Conservation (phyloP, 1,284 basidiomycete genomes). For the Ustilago nuda region DNA sequence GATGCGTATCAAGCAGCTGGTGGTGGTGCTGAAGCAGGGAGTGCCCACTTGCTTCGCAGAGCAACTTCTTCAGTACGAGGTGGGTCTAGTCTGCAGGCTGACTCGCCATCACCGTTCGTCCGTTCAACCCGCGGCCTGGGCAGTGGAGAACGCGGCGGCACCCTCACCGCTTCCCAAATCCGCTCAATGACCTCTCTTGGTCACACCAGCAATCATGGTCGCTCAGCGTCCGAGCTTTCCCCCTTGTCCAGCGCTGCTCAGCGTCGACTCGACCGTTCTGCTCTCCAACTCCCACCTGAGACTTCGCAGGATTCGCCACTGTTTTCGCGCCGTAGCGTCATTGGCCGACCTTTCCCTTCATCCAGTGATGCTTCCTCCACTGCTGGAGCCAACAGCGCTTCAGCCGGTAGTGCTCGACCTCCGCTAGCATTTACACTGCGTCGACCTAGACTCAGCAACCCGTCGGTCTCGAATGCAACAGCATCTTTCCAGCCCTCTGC, state of each 20-base stretch:
- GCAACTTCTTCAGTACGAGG: constrained; percentile 25
- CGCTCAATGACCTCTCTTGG: constrained; percentile 49
- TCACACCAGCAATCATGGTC: constrained; percentile 26
- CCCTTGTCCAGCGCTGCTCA: constrained; percentile 33
- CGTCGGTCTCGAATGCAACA: constrained; percentile 52
- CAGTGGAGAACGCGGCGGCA: constrained; percentile 23
- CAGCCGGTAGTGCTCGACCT: constrained; percentile 1
- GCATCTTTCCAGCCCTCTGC: constrained; percentile 30
- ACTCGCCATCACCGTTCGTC: constrained; percentile 22
- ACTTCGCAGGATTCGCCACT: constrained; percentile 25
- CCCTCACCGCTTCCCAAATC: constrained; percentile 41
- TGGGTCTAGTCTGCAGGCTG: constrained; percentile 21
- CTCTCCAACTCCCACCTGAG: constrained; percentile 7
- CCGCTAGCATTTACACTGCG: constrained; percentile 42
- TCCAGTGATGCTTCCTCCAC: neutral
- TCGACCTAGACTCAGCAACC: constrained; percentile 50
- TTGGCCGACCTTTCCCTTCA: constrained; percentile 22
- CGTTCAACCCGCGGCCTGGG: constrained; percentile 18
- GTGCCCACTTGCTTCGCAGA: constrained; percentile 22
- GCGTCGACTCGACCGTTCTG: constrained; percentile 25
- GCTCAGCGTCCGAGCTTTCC: constrained; percentile 48
- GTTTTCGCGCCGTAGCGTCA: constrained; percentile 16
- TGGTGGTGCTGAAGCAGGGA: constrained; percentile 7
- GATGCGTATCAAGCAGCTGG: neutral
- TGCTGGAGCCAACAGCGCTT: constrained; percentile 1